Base-by-base conservation (phyloP, 257 asterid genomes). In the Solanum lycopersicoides region DNA sequence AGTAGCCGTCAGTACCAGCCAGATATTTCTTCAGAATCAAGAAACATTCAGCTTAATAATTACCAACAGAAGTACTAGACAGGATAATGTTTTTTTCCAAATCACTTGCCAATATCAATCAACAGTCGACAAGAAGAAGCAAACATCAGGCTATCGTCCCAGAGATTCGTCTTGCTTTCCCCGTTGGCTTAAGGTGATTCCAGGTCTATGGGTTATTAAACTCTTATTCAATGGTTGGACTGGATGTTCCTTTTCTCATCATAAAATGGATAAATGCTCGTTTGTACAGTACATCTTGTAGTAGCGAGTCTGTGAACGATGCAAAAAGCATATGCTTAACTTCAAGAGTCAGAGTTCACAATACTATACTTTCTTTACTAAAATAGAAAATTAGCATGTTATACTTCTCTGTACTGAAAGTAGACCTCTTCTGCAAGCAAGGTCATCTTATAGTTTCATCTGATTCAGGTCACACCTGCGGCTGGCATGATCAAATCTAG, bases 151-250 rank as follows among this genome's bases (percentile, higher is more conserved):
- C 3, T 91, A 85, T 79, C 98, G 89, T 28, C 94, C 94, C 6
- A 90, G 99, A 86, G 99, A 94, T 83, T 92, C 95, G 14, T 93
- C 89, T 45, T 97, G 99, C 28, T 93, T 97, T 74, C 99, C 99
- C 3, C 95, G 95, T 41, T 97, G 99, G 99, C 98, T 97, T 68
- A 93, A 97, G 99, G 99, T 96, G 87, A 87, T 12, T 76, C 37
- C 25, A 12, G 23, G 60, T 34, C 69, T 66, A 82, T 50, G 30
- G 45, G 20, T 82, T 34, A 50, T 50, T 50, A 25, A 82, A 50
- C 15, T 41, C 37, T 84, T 47, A 60, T 42, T 42, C 63, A 77
- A 42, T 44, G 83, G 20, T 42, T 77, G 63, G 69, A 63, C 23
- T 23, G 68, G 47, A 41, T 76, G 4, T n/a, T 45, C 37, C 63